Percentiles rank a stretch among this genome's conserved stretches.
These are phyloP conservation scores for Tylopilus vinaceipallidus DNA, from an alignment of 768 basidiomycete species.

Conservation along the genomic window DNA sequence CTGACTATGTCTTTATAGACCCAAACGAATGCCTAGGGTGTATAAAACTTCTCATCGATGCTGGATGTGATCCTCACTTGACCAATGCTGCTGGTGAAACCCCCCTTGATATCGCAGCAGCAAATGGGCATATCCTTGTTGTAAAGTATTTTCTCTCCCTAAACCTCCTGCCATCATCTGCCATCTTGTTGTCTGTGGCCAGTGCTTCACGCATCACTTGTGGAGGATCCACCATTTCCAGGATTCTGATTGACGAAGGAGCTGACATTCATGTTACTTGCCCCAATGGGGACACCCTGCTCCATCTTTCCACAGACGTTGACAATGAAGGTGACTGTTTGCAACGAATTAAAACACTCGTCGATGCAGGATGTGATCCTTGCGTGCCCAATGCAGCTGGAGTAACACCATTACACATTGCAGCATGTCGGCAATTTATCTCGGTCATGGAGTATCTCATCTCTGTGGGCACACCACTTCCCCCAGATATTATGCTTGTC, in stretches of 20 bases:
- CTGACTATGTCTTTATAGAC: no score
- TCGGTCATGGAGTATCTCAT: conserved; percentile 2
- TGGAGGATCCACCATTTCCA: neutral
- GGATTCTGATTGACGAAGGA: conserved; percentile 3
- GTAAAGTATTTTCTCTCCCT: neutral
- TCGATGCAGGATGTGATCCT: neutral
- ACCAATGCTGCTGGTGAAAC: neutral
- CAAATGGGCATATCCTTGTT: neutral
- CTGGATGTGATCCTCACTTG: neutral
- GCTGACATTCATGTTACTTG: neutral
- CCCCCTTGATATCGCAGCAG: neutral
- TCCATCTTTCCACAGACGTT: neutral
- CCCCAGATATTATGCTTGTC: neutral
- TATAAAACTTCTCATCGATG: neutral
- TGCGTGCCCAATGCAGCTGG: neutral
- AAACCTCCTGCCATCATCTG: neutral
- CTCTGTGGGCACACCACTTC: neutral
- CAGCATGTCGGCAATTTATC: neutral
- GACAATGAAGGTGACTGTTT: neutral
- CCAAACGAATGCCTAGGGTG: neutral
- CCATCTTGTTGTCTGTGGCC: neutral
- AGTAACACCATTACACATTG: neutral
- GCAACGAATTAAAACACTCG: neutral
- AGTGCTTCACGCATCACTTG: no score
- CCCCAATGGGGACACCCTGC: neutral